Evolutionary conservation across 805 yeast genomes (phyloP).

Genomic region (Candida insectorum): DNA sequence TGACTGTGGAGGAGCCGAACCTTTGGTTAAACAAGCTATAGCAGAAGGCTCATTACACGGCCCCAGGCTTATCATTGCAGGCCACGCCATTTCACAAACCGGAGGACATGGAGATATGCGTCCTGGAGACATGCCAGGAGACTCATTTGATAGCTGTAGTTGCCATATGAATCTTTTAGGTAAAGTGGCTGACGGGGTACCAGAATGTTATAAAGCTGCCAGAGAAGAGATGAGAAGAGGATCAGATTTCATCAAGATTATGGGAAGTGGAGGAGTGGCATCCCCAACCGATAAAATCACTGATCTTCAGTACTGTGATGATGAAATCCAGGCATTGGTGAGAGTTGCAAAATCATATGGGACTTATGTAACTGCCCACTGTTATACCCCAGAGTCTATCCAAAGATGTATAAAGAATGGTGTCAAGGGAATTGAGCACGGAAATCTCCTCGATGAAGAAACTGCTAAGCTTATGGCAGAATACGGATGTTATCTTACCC

Average conservation of each 20-base stretch:
- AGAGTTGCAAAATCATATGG: constrained; percentile 20
- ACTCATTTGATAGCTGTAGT: constrained; percentile 18
- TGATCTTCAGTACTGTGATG: constrained; percentile 20
- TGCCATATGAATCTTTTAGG: constrained; percentile 19
- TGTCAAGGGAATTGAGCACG: constrained; percentile 26
- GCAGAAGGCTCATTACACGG: constrained; percentile 21
- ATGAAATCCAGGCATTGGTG: constrained; percentile 21
- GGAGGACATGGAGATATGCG: constrained; percentile 26
- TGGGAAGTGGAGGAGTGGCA: constrained; percentile 28
- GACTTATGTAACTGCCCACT: constrained; percentile 25
- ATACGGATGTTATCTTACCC: constrained; percentile 19
- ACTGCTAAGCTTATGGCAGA: constrained; percentile 21
- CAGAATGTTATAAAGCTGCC: constrained; percentile 19
- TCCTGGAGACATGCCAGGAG: constrained; percentile 16
- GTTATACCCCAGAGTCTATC: constrained; percentile 21
- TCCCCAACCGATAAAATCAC: constrained; percentile 23
- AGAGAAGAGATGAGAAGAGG: constrained; percentile 24
- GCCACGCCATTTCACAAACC: constrained; percentile 22
- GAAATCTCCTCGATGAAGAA: constrained; percentile 22
- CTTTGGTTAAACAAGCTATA: constrained; percentile 18
- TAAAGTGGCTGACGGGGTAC: constrained; percentile 21
- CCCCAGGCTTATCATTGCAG: constrained; percentile 20
- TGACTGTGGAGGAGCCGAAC: constrained; percentile 16
- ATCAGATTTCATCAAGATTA: constrained; percentile 22
- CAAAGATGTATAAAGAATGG: constrained; percentile 20